Evolutionary conservation across 345 rosid genomes (phyloP).

Genomic region (Mallotus nudiflorus): DNA sequence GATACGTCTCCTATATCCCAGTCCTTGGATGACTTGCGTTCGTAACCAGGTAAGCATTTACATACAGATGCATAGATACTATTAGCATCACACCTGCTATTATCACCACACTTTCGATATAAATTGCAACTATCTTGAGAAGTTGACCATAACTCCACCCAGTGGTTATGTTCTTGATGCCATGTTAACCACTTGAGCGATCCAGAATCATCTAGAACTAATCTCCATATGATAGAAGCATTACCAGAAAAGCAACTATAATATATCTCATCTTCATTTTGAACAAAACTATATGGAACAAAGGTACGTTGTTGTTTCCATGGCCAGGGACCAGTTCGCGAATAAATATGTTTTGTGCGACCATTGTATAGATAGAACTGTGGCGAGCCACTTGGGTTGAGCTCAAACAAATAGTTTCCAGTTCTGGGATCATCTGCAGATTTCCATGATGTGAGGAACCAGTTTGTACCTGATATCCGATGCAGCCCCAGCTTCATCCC

Average conservation of each 20-base stretch:
- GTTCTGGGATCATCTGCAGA: background rate
- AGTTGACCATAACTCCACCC: background rate
- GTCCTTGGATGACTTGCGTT: background rate
- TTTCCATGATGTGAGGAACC: too few relatives aligned
- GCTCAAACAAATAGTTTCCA: slow-evolving; percentile 9
- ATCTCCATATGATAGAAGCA: background rate
- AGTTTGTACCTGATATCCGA: too few relatives aligned
- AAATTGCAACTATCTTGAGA: background rate
- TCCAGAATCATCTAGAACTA: too few relatives aligned
- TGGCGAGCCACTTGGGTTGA: background rate
- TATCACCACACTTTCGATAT: slow-evolving; percentile 13
- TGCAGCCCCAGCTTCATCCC: too few relatives aligned
- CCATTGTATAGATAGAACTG: too few relatives aligned
- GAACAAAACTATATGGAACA: too few relatives aligned
- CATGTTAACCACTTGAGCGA: slow-evolving; percentile 1
- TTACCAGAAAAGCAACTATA: background rate
- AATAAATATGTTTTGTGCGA: background rate
- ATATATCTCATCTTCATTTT: background rate
- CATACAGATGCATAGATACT: too few relatives aligned
- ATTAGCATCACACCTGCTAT: background rate
- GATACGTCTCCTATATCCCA: slow-evolving; percentile 6
- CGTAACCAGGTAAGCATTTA: slow-evolving; percentile 16
- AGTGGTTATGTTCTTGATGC: background rate
- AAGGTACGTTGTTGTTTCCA: background rate
- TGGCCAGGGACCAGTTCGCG: slow-evolving; percentile 15